These are phyloP conservation scores for Novymonas esmeraldas DNA, from an alignment of 208 protist genomes.

Conservation along the genomic window DNA sequence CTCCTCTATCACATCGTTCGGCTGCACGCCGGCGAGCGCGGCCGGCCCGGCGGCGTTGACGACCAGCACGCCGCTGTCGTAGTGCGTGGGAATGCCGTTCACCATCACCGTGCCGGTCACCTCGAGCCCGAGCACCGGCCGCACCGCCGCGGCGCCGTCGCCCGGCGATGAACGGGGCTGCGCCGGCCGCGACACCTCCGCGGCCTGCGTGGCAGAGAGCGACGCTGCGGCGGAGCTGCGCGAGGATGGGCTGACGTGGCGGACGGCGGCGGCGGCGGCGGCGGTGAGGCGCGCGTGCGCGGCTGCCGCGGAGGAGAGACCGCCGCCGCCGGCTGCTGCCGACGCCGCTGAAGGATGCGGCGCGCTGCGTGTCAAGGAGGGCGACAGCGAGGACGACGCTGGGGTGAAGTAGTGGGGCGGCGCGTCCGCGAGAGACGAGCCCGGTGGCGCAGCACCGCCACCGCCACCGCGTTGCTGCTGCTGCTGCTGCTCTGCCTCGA, in stretches of 20 bases:
- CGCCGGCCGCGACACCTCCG: background rate
- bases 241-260: background rate
- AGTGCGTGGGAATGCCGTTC: slow-evolving; percentile 59
- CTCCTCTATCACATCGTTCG: slow-evolving; percentile 58
- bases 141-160: slow-evolving; percentile 9
- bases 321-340: no score
- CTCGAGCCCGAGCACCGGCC: slow-evolving; percentile 59
- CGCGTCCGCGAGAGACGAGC: background rate
- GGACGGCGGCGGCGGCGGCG: background rate
- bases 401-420: no score
- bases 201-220: background rate
- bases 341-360: background rate
- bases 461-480: background rate
- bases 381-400: background rate
- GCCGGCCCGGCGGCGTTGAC: slow-evolving; percentile 62
- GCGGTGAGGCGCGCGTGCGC: background rate
- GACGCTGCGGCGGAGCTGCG: background rate
- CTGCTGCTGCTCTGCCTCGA: slow-evolving; percentile 7
- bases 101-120: slow-evolving; percentile 57
- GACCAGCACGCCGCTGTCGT: slow-evolving; percentile 66
- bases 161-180: background rate
- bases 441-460: background rate
- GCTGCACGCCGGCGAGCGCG: slow-evolving; percentile 52
- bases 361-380: slow-evolving; percentile 4
- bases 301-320: background rate